phyloP scores from a whole-genome alignment of 768 basidiomycete genomes.

The Strobilomyces echinocephalus region DNA sequence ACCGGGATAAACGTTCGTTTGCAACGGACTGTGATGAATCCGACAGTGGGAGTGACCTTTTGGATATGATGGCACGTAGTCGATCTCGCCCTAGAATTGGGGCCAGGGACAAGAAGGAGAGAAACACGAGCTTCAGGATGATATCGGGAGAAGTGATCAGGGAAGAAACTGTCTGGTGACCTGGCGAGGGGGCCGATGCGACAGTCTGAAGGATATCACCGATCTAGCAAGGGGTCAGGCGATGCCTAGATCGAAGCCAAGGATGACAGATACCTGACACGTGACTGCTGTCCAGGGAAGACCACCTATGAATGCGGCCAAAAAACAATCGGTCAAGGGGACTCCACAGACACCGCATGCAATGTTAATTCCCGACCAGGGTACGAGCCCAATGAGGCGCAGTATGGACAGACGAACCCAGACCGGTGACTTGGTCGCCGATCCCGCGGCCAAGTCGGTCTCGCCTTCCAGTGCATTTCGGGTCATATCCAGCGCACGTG shows the following conservation, averaged over 20 bases:
- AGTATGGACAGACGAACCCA: conserved; percentile 89
- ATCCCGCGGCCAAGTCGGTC: conserved; percentile 39
- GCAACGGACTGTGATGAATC: conserved; percentile 16
- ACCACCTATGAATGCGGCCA: conserved; percentile 80
- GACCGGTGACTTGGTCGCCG: conserved; percentile 36
- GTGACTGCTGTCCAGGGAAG: conserved; percentile 91
- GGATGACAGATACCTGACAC: conserved; percentile 59
- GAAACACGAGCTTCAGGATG: conserved; percentile 74
- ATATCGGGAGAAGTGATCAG: conserved; percentile 81
- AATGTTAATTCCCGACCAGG: conserved; percentile 97
- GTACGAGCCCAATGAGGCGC: conserved; percentile 87
- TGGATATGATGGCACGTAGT: conserved; percentile 53
- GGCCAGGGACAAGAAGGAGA: conserved; percentile 80
- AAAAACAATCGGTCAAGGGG: conserved; percentile 62
- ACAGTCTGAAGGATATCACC: conserved; percentile 86
- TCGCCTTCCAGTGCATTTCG: conserved; percentile 74
- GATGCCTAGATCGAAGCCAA: conserved; percentile 12
- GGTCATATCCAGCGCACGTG: conserved; percentile 80
- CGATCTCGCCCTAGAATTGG: conserved; percentile 76
- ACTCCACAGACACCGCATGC: conserved; percentile 92
- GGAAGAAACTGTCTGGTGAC: conserved; percentile 75
- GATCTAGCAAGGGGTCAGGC: conserved; percentile 45
- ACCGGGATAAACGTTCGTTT: conserved; percentile 41
- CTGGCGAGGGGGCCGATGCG: conserved; percentile 64
- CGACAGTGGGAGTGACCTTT: conserved; percentile 21